phyloP scores from a whole-genome alignment of 805 yeast genomes.

The Metschnikowia similis region DNA sequence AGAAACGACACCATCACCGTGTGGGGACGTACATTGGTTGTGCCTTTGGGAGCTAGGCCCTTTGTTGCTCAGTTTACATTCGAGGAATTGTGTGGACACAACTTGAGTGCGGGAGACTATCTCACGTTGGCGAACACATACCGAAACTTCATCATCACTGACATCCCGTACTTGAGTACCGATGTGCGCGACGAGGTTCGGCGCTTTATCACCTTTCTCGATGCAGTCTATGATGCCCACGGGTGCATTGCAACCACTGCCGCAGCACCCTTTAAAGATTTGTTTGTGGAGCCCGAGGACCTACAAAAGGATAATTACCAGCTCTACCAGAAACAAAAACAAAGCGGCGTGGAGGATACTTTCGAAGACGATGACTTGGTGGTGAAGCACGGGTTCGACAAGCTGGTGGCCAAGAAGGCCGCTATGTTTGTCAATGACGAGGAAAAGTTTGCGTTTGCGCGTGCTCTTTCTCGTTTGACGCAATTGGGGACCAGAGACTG shows the following conservation, averaged over 20 bases:
- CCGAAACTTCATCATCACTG: slow-evolving; percentile 81
- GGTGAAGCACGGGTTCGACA: slow-evolving; percentile 71
- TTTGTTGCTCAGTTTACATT: slow-evolving; percentile 88
- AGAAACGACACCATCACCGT: slow-evolving; percentile 43
- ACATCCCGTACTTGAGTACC: slow-evolving; percentile 80
- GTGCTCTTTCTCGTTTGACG: slow-evolving; percentile 84
- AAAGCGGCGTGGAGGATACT: slow-evolving; percentile 33
- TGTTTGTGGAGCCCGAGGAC: slow-evolving; percentile 80
- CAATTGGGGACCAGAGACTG: slow-evolving; percentile 95
- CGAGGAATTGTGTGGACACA: slow-evolving; percentile 78
- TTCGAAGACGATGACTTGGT: slow-evolving; percentile 59
- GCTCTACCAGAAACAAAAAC: slow-evolving; percentile 38
- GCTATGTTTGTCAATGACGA: slow-evolving; percentile 86
- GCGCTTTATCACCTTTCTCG: slow-evolving; percentile 89
- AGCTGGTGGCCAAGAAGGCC: slow-evolving; percentile 65
- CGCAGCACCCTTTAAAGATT: slow-evolving; percentile 76
- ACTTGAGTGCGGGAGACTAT: slow-evolving; percentile 93
- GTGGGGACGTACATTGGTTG: slow-evolving; percentile 83
- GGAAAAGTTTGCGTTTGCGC: slow-evolving; percentile 93
- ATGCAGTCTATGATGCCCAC: slow-evolving; percentile 91
- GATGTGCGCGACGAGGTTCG: slow-evolving; percentile 80
- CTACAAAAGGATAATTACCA: slow-evolving; percentile 45
- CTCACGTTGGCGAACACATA: slow-evolving; percentile 73
- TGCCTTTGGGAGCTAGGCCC: slow-evolving; percentile 74
- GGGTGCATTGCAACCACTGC: slow-evolving; percentile 86